Percentiles rank a stretch among this genome's conserved stretches.
Conservation (phyloP, 257 asterid genomes). For the Penstemon newberryi region DNA sequence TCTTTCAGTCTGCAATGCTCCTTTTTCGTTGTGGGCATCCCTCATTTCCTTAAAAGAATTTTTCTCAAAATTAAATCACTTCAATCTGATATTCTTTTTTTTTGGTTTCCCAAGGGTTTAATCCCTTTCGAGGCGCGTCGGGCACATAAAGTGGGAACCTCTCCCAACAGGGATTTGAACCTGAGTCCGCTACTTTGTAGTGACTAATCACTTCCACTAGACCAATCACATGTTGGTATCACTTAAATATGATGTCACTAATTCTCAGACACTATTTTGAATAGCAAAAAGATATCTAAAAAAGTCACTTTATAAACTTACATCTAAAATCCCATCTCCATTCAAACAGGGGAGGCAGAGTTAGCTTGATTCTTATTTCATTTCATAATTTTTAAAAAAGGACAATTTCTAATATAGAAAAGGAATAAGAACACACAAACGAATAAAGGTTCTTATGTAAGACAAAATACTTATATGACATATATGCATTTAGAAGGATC, state of each 20-base stretch:
- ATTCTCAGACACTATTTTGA: background rate
- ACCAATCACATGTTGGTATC: too few relatives aligned
- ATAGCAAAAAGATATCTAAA: background rate
- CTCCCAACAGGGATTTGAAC: too few relatives aligned
- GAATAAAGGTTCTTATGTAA: background rate
- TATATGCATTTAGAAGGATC: background rate
- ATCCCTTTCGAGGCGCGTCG: too few relatives aligned
- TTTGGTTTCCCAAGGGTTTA: too few relatives aligned
- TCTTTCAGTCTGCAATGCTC: background rate
- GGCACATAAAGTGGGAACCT: too few relatives aligned
- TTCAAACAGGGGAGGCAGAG: background rate
- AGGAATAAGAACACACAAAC: background rate
- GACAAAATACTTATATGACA: background rate
- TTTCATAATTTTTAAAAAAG: background rate
- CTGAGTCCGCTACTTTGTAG: too few relatives aligned
- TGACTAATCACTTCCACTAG: background rate
- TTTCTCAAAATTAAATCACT: background rate
- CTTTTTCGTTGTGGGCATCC: background rate
- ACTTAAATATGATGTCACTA: background rate
- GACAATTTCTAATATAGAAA: background rate
- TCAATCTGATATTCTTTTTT: background rate
- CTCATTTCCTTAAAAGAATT: background rate
- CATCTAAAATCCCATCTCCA: background rate
- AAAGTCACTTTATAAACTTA: background rate
- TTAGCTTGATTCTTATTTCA: too few relatives aligned